Evolutionary conservation across 305 asterid genomes (phyloP).

Genomic region (Rubia balearica): DNA sequence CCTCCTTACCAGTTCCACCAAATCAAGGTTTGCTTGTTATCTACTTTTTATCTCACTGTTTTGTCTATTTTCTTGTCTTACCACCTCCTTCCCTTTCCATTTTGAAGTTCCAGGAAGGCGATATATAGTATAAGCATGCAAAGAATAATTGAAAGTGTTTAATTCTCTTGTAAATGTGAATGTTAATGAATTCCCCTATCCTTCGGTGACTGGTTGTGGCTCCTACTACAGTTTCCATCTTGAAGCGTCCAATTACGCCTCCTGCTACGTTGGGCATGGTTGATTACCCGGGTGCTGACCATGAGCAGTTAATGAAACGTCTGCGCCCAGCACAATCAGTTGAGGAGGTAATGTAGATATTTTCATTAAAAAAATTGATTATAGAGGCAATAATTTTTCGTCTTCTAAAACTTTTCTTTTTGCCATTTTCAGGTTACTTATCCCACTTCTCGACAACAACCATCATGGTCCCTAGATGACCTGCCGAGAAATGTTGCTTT

Average conservation of each 20-base stretch:
- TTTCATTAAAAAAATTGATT: not conserved
- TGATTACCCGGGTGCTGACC: conserved; percentile 81
- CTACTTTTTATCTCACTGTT: not conserved
- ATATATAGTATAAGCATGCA: not conserved
- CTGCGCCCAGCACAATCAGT: conserved; percentile 85
- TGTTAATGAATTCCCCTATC: not conserved
- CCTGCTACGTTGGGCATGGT: conserved; percentile 88
- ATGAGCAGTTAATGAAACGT: conserved; percentile 92
- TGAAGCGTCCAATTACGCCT: conserved; percentile 94
- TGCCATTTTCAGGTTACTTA: conserved; percentile 56
- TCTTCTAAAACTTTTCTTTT: conserved; percentile 5
- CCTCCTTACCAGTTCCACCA: conserved; percentile 74
- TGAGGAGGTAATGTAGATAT: conserved; percentile 58
- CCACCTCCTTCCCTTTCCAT: not conserved
- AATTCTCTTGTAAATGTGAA: not conserved
- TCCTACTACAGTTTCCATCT: conserved; percentile 49
- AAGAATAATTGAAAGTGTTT: not conserved
- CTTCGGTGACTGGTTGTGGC: conserved; percentile 6
- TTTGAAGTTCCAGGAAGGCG: not conserved
- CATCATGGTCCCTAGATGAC: conserved; percentile 72
- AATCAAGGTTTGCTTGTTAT: conserved; percentile 54
- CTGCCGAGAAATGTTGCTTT: conserved; percentile 76
- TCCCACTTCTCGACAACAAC: conserved; percentile 74
- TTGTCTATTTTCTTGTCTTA: not conserved
- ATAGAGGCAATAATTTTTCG: not conserved